Evolutionary conservation across 2,329 filamentous ascomycete species (phyloP), one percentile per base, ranked within the genome.

Genomic region (Byssoonygena ceratinophila): DNA sequence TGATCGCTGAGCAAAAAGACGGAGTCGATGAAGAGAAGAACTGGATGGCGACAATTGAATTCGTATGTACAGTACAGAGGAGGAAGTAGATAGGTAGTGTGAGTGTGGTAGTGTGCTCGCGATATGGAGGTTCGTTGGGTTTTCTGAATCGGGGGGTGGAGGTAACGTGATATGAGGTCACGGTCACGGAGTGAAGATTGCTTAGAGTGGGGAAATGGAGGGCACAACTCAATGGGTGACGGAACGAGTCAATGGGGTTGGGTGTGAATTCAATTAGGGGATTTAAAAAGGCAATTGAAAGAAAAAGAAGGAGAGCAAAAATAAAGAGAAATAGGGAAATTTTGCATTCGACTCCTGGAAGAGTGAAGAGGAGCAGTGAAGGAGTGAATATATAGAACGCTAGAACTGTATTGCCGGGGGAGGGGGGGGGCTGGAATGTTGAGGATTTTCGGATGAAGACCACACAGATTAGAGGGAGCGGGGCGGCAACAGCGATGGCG

Each of bases 111-210:
- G n/a, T n/a, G n/a, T n/a, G n/a, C n/a, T n/a, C n/a, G n/a, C n/a
- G n/a, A n/a, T n/a, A n/a, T n/a, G n/a, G n/a, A n/a, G n/a, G n/a
- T n/a, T n/a, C n/a, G n/a, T n/a, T n/a, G n/a, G n/a, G n/a, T n/a
- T n/a, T n/a, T n/a, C n/a, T n/a, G n/a, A n/a, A n/a, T n/a, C n/a
- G n/a, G n/a, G n/a, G 31, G 34, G 31, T 8, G 4, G 31, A 46
- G 34, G 46, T 49, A 49, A 49, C 46, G 46, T 49, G 46, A 39
- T 49, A 49, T 31, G 34, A 39, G 46, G 27, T 22, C 37, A 23
- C 27, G 27, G 9, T 29, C 5, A 5, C 5, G 16, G 14, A 32
- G 41, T 18, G 41, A 45, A 16, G 27, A 16, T 16, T 4, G 6
- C n/a, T n/a, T 2, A 9, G 4, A 5, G 4, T 12, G 34, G 34